Conservation (phyloP, 768 basidiomycete genomes). For the Russula sp. region DNA sequence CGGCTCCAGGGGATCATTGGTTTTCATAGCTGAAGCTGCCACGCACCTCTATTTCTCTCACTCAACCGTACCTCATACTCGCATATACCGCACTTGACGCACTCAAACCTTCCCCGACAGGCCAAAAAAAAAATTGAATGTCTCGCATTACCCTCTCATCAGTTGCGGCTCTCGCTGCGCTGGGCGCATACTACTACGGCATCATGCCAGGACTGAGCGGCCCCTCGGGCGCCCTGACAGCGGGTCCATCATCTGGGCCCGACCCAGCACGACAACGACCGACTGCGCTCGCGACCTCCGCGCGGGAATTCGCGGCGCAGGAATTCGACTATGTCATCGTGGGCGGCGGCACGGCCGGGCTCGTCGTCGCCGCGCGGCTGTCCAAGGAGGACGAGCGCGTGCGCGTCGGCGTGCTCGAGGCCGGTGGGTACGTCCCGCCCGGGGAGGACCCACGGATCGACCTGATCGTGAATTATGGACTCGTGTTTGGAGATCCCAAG, state of each 20-base stretch:
- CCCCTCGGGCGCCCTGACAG: neutral
- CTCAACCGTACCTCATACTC: neutral
- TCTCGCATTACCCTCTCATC: constrained; percentile 2
- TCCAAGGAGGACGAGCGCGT: constrained; percentile 22
- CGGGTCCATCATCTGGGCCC: too few species aligned
- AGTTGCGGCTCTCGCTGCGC: neutral
- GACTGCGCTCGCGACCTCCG: constrained; percentile 6
- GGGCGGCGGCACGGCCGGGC: constrained; percentile 25
- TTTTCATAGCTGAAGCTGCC: neutral
- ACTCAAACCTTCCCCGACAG: neutral
- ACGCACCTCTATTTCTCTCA: neutral
- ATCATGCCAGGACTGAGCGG: neutral
- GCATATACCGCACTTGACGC: neutral
- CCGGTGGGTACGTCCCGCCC: constrained; percentile 23
- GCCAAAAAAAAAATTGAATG: neutral
- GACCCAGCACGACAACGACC: neutral
- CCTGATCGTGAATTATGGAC: constrained; percentile 12
- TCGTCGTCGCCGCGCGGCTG: constrained; percentile 28
- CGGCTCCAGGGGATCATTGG: neutral
- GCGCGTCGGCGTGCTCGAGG: constrained; percentile 27
- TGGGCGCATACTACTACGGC: constrained; percentile 4
- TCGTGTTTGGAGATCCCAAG: constrained; percentile 16
- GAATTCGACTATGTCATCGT: constrained; percentile 17
- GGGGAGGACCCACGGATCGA: constrained; percentile 17
- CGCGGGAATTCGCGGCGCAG: constrained; percentile 10